Evolutionary conservation across 2,329 filamentous ascomycete species (phyloP).

Genomic region (Spiromastix sp.): DNA sequence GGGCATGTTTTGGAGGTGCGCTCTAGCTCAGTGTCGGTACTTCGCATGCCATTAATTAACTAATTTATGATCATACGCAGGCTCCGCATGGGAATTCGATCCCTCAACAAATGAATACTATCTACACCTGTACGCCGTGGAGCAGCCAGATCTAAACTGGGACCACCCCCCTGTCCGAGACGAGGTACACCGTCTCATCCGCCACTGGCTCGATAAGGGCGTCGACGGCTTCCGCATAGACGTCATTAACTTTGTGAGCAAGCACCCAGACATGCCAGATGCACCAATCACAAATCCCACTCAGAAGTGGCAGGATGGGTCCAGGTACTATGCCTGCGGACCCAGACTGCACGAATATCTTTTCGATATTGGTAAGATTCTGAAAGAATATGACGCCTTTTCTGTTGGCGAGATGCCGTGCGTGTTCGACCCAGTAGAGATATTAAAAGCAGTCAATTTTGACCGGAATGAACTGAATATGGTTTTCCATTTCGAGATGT

Average conservation of each 20-base stretch:
- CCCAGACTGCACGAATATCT: constrained; percentile 50
- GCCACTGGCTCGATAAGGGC: constrained; percentile 68
- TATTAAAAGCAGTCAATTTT: constrained; percentile 44
- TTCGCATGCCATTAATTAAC: constrained; percentile 6
- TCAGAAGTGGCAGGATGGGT: constrained; percentile 24
- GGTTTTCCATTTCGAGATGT: constrained; percentile 59
- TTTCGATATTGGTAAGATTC: constrained; percentile 41
- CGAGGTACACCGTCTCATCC: constrained; percentile 63
- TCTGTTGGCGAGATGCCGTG: constrained; percentile 53
- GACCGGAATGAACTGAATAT: constrained; percentile 55
- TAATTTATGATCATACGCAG: constrained; percentile 10
- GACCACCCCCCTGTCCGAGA: constrained; percentile 57
- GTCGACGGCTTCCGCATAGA: constrained; percentile 67
- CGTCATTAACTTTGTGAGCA: constrained; percentile 63
- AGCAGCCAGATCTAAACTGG: constrained; percentile 83
- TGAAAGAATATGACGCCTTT: constrained; percentile 48
- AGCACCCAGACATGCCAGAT: constrained; percentile 45
- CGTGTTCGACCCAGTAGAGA: constrained; percentile 37
- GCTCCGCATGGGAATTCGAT: constrained; percentile 49
- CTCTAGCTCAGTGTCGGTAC: constrained; percentile 33
- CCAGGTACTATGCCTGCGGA: constrained; percentile 43
- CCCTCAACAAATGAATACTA: constrained; percentile 65
- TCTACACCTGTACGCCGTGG: constrained; percentile 61
- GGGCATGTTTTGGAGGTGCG: constrained; percentile 25
- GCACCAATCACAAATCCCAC: constrained; percentile 23